Evolutionary conservation across 176 grass and related monocot genomes (phyloP), one percentile per base, ranked within the genome.

Genomic region (Oryza meyeriana): DNA sequence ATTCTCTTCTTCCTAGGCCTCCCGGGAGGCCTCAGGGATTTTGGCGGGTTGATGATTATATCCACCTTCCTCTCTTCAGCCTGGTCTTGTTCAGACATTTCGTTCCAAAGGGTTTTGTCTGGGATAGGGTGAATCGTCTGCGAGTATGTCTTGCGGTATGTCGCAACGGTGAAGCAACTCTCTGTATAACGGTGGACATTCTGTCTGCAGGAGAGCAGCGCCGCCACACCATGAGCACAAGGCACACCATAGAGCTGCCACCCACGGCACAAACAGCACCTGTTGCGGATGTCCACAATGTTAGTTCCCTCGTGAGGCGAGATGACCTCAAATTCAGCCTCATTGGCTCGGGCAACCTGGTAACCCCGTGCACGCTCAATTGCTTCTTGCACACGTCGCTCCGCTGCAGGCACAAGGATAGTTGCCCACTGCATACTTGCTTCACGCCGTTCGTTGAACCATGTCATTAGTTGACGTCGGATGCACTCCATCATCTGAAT

Each of bases 401-500:
- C 91, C 1, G 96, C 90, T 0, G 72, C 68, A 1, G 96, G 96
- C 34, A 95, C 96, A 0, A 98, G 89, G 34, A 95, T 90, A 0
- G 96, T 93, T 11, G 82, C 78, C 96, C 96, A 98, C 86, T 93
- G 90, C 96, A 93, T 93, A 83, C 96, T 98, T 50, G 89, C 84
- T 48, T 98, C 96, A 10, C 96, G 92, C 4, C 96, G 83, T 35
- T 98, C 96, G 2, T 95, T 98, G 78, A 98, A 95, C 96, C 96
- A 98, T 4, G 83, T 98, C 96, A 98, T 98, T 12, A 98, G 52
- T 48, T 98, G 96, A 33, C 96, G 89, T 36, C 96, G 86, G 8
- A 95, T 90, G 71, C 82, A 87, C 70, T 98, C 96, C 89, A 98
- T 93, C 96, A 98, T 95, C 93, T 98, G 96, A 66, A 91, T 91